Evolutionary conservation across 179 eudicot genomes (phyloP), one percentile per base, ranked within the genome.

Genomic region (Silene coronaria): DNA sequence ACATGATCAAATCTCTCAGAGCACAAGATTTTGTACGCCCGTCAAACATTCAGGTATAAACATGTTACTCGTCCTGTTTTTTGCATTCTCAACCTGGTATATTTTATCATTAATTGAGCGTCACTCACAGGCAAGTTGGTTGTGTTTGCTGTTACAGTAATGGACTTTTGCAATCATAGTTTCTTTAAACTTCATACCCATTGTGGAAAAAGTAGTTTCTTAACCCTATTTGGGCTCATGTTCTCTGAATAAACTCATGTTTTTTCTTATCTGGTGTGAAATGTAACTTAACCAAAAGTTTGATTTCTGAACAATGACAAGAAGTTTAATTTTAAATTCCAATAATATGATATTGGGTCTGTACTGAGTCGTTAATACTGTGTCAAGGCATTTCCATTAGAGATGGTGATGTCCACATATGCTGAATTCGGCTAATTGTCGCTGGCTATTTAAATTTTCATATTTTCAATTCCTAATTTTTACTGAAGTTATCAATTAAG

Each of bases 41-140:
- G 73, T 89, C 99, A 67, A 84, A 87, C 78, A 88, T 95, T 81
- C 99, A 95, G 97, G 98, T 92, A 48, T 53, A 6, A 16, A 38
- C 53, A 16, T 27, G 26, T 51, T 48, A 21, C 34, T 46, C 32
- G 71, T 78, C 65, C 71, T 21, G 14, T 72, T 72, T n/a, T 23
- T 28, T 62, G 67, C 57, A 32, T 77, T 32, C 9, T n/a, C 16
- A 48, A 79, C 30, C 26, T 61, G 17, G 32, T 48, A 51, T 64
- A 62, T 51, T 48, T 17, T n/a, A 26, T 74, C n/a, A 8, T 6
- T 9, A 12, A 19, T 46, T 46, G n/a, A 70, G 22, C 1, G 14
- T 24, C 61, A 14, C 36, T 51, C 71, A 58, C 61, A 51, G 10
- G 11, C 53, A 14, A 30, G 57, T 51, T 6, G 17, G 19, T 51